phyloP scores from a whole-genome alignment of 2,329 filamentous ascomycete species.

The Venturia aucupariae region DNA sequence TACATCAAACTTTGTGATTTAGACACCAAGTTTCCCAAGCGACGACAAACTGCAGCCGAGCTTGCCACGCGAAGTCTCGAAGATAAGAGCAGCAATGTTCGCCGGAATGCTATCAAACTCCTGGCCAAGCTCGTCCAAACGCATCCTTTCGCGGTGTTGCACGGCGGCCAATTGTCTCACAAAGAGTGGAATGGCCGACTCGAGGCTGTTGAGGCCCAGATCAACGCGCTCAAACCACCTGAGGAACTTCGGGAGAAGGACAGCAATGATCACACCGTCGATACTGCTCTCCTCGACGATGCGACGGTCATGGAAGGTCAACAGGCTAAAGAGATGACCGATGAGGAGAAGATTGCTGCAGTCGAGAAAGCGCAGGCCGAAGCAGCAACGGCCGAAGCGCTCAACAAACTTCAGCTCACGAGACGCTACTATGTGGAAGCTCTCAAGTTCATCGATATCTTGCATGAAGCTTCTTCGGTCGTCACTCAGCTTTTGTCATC shows the following conservation, averaged over 20 bases:
- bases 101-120: constrained; percentile 89
- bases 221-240: constrained; percentile 73
- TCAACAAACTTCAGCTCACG: constrained; percentile 79
- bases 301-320: constrained; percentile 64
- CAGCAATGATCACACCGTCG: constrained; percentile 56
- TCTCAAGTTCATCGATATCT: constrained; percentile 82
- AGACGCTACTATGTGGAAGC: constrained; percentile 90
- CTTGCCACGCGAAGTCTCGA: constrained; percentile 81
- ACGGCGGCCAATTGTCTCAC: constrained; percentile 74
- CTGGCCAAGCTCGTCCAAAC: constrained; percentile 82
- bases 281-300: constrained; percentile 74
- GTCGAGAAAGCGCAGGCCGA: constrained; percentile 76
- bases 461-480: constrained; percentile 71
- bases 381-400: constrained; percentile 77
- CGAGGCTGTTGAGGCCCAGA: constrained; percentile 71
- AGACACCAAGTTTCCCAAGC: constrained; percentile 93
- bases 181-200: constrained; percentile 80
- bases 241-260: constrained; percentile 60
- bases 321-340: constrained; percentile 63
- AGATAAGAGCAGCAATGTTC: constrained; percentile 96
- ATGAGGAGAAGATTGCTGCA: constrained; percentile 65
- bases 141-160: constrained; percentile 86
- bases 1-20: constrained; percentile 86
- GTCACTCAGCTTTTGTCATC: constrained; percentile 85
- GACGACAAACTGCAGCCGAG: constrained; percentile 78